phyloP scores from a whole-genome alignment of 768 basidiomycete species.

The Piloderma croceum region DNA sequence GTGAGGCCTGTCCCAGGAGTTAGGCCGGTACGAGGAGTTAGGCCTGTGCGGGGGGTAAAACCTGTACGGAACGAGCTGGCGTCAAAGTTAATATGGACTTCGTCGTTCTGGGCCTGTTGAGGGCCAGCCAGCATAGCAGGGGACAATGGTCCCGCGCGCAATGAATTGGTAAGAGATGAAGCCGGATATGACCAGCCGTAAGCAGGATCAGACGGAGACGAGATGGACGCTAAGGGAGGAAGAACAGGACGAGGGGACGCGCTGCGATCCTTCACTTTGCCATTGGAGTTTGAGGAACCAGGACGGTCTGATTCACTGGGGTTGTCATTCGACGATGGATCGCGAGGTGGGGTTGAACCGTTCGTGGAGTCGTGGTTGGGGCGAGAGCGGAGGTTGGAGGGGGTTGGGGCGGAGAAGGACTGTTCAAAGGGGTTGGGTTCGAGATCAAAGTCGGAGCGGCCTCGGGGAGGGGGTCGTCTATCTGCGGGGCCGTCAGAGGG shows the following conservation, averaged over 20 bases:
- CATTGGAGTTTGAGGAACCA: slow-evolving; percentile 27
- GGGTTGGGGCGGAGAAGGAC: slow-evolving; percentile 64
- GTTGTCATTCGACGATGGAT: slow-evolving; percentile 9
- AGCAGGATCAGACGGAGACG: slow-evolving; percentile 43
- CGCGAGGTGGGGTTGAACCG: background rate
- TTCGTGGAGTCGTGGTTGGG: slow-evolving; percentile 21
- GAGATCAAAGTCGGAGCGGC: slow-evolving; percentile 65
- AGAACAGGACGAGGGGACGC: slow-evolving; percentile 66
- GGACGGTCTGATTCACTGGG: slow-evolving; percentile 24
- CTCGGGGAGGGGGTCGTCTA: too few relatives aligned
- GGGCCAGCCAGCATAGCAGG: slow-evolving; percentile 96
- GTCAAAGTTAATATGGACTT: slow-evolving; percentile 51
- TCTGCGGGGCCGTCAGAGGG: too few relatives aligned
- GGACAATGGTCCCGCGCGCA: slow-evolving; percentile 89
- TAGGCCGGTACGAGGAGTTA: slow-evolving; percentile 81
- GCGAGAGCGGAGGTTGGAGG: slow-evolving; percentile 46
- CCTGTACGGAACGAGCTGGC: slow-evolving; percentile 74
- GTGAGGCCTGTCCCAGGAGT: slow-evolving; percentile 75
- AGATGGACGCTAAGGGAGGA: slow-evolving; percentile 67
- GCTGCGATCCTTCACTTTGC: slow-evolving; percentile 24
- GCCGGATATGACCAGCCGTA: slow-evolving; percentile 60
- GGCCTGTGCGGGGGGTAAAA: slow-evolving; percentile 79
- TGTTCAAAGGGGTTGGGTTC: slow-evolving; percentile 96
- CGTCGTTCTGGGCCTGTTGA: slow-evolving; percentile 41
- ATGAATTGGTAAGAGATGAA: slow-evolving; percentile 59